Evolutionary conservation across 1,284 basidiomycete genomes (phyloP).

Genomic region (Hypsizygus ulmarius): DNA sequence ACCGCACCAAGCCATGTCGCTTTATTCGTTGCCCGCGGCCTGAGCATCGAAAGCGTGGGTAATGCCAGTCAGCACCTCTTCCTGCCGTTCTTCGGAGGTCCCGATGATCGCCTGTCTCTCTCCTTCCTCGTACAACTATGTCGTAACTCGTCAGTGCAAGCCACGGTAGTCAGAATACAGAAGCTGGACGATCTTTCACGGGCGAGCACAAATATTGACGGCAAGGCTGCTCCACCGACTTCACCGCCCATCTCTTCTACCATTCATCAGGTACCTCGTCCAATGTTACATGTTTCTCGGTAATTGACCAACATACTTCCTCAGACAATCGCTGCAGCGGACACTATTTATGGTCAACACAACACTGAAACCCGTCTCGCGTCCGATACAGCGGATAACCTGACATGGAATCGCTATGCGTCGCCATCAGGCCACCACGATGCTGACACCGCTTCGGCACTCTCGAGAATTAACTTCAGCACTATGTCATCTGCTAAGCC

Average conservation of each 20-base stretch:
- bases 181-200: slow-evolving; percentile 40
- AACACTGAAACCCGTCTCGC: slow-evolving; percentile 61
- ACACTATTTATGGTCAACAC: slow-evolving; percentile 66
- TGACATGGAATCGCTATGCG: slow-evolving; percentile 62
- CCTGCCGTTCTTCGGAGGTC: slow-evolving; percentile 89
- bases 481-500: slow-evolving; percentile 47
- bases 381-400: slow-evolving; percentile 74
- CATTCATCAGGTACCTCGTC: slow-evolving; percentile 26
- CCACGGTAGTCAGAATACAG: slow-evolving; percentile 65
- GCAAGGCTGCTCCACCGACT: slow-evolving; percentile 22
- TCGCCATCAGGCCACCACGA: slow-evolving; percentile 23
- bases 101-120: slow-evolving; percentile 86
- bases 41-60: slow-evolving; percentile 24
- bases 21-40: slow-evolving; percentile 73
- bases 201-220: slow-evolving; percentile 31
- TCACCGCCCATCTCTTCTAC: slow-evolving; percentile 9
- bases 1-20: slow-evolving; percentile 69
- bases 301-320: slow-evolving; percentile 10
- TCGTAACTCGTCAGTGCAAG: slow-evolving; percentile 56
- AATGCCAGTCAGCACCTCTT: slow-evolving; percentile 61
- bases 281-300: not conserved
- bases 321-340: slow-evolving; percentile 51
- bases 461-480: slow-evolving; percentile 57
- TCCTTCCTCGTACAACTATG: slow-evolving; percentile 80
- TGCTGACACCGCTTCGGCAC: slow-evolving; percentile 36